Conservation (phyloP, 192 early-diverging fungal genomes). For the Linnemannia schmuckeri region DNA sequence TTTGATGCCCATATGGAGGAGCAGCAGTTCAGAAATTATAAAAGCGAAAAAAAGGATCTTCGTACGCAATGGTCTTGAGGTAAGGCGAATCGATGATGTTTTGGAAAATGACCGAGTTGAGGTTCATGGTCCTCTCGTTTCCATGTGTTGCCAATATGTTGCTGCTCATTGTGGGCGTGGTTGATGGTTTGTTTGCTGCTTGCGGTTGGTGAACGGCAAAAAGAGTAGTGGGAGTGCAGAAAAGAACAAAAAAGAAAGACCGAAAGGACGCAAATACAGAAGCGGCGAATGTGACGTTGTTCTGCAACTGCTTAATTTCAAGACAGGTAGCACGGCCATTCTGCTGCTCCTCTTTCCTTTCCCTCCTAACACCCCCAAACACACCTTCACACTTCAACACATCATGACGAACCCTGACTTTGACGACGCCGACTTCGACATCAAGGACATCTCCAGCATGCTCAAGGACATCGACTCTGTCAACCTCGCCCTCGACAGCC, state of each 20-base stretch:
- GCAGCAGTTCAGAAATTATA: not conserved
- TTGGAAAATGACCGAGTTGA: slow-evolving; percentile 78
- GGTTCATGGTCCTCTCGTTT: slow-evolving; percentile 85
- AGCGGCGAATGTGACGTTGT: slow-evolving; percentile 4
- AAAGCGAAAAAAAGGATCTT: not conserved
- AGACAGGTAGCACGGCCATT: too few species aligned
- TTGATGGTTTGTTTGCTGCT: not conserved
- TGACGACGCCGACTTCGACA: slow-evolving; percentile 42
- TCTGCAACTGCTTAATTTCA: not conserved
- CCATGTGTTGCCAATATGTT: slow-evolving; percentile 78
- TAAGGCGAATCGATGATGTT: slow-evolving; percentile 83
- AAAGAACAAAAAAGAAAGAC: not conserved
- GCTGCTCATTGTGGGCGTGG: slow-evolving; percentile 26
- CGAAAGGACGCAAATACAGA: not conserved
- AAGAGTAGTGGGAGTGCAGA: not conserved
- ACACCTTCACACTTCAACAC: not conserved
- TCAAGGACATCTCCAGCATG: slow-evolving; percentile 49
- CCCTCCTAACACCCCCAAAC: not conserved
- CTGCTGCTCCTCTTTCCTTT: not conserved
- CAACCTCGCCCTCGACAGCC: slow-evolving; percentile 38
- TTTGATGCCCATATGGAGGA: not conserved
- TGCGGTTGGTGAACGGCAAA: not conserved
- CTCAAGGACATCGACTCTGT: slow-evolving; percentile 46
- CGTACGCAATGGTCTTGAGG: slow-evolving; percentile 80
- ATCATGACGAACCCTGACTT: slow-evolving; percentile 51